Evolutionary conservation across 176 grass and related monocot genomes (phyloP), one percentile per base, ranked within the genome.

Genomic region (Urochloa ruziziensis): DNA sequence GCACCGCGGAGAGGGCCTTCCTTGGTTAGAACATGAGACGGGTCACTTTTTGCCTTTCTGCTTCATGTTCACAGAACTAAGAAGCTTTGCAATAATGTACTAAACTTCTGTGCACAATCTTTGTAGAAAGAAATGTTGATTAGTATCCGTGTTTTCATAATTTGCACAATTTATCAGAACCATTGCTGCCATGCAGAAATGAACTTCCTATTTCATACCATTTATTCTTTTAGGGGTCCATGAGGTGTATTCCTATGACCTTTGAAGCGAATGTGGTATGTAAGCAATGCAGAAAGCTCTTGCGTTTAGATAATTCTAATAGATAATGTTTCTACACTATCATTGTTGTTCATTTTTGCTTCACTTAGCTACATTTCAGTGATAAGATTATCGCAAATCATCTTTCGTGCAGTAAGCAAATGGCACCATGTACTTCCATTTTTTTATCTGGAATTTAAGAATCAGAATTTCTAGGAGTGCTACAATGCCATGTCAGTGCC

Each of bases 11-110:
- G 58, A 58, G n/a, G 37, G 7, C 1, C 33, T 61, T 54, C 51
- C 37, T 69, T 68, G 10, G 71, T 18, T 90, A 44, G 57, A 52
- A 53, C 25, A 34, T 30, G 8, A 51, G 47, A 60, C 24, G 33
- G 54, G 65, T 59, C 82, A 60, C 40, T 48, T 86, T 86, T 56
- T 73, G 6, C 47, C 23, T 48, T 36, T 44, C 43, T 73, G 33
- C 57, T 72, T 13, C 14, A 54, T 78, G 64, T 67, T 61, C 57
- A 74, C 29, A 17, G 9, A 72, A 58, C 32, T 49, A 74, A 9
- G 6, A 66, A 58, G 63, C 14, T 18, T 82, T 64, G 48, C 28
- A 90, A 90, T 77, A 86, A 90, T 90, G 88, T 86, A 86, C 46
- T 17, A 72, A 72, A 48, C 76, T 19, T 71, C 29, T 17, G 19